Conservation (phyloP, 306 rosid genomes). For the Begonia masoniana region DNA sequence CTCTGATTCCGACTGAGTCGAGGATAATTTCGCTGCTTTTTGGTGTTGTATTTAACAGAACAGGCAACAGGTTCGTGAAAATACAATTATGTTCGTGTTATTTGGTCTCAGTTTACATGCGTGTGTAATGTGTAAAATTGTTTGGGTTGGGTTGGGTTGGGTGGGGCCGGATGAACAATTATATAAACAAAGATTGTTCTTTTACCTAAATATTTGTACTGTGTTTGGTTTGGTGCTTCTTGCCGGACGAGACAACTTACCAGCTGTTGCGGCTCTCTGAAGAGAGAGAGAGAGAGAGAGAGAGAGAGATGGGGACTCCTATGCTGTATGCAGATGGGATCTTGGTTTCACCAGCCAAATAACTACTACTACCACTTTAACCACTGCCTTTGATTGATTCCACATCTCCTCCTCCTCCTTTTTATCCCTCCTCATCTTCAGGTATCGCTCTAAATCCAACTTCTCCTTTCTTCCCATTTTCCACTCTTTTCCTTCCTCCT, state of each 20-base stretch:
- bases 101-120: too few relatives aligned
- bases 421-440: constrained; percentile 13
- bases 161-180: too few relatives aligned
- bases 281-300: constrained; percentile 42
- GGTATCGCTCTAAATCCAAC: constrained; percentile 19
- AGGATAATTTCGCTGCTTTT: too few relatives aligned
- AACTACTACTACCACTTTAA: constrained; percentile 21
- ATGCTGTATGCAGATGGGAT: constrained; percentile 58
- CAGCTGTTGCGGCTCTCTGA: constrained; percentile 71
- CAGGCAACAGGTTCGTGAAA: too few relatives aligned
- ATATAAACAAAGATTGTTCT: background rate
- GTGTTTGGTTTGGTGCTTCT: constrained; percentile 56
- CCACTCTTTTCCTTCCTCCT: constrained; percentile 4
- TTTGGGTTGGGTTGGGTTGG: too few relatives aligned
- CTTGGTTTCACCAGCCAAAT: constrained; percentile 36
- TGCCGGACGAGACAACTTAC: constrained; percentile 76
- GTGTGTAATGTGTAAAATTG: too few relatives aligned
- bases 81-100: too few relatives aligned
- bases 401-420: constrained; percentile 5
- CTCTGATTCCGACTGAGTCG: too few relatives aligned
- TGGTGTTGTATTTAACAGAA: too few relatives aligned
- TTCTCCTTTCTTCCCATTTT: background rate
- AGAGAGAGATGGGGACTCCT: constrained; percentile 30
- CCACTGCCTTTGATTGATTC: constrained; percentile 38
- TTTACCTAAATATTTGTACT: constrained; percentile 18